Evolutionary conservation across 768 basidiomycete genomes (phyloP).

Genomic region (Calocybe cyanea): DNA sequence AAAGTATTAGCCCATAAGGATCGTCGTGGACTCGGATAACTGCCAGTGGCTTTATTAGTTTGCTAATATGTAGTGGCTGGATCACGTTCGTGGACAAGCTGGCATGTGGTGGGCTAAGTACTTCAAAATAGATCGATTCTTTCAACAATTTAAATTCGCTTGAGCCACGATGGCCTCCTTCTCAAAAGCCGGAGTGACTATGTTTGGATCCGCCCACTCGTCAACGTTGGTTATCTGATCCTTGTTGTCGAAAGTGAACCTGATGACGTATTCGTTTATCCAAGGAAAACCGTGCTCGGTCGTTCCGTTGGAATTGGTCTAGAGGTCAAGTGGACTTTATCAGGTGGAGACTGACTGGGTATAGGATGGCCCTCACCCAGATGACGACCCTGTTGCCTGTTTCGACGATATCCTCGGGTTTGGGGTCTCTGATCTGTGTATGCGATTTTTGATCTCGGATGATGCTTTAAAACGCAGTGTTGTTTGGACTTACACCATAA

Average conservation of each 20-base stretch:
- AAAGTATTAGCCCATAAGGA: too few relatives aligned
- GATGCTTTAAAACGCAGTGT: neutral
- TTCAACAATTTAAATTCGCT: neutral
- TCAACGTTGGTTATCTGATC: constrained; percentile 3
- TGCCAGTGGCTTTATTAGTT: too few relatives aligned
- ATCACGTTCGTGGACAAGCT: too few relatives aligned
- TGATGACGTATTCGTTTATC: constrained; percentile 6
- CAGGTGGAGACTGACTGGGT: neutral
- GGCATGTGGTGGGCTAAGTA: too few relatives aligned
- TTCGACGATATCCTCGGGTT: neutral
- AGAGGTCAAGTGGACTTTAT: neutral
- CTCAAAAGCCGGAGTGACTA: neutral
- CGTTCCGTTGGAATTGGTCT: constrained; percentile 7
- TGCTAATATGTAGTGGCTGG: too few relatives aligned
- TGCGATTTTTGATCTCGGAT: neutral
- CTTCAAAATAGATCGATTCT: neutral
- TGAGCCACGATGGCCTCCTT: constrained; percentile 2
- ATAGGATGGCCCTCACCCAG: constrained; percentile 1
- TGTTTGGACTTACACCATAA: constrained; percentile 6
- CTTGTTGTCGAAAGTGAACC: constrained; percentile 1
- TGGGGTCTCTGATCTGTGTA: neutral
- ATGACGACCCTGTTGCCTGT: neutral
- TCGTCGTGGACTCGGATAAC: too few relatives aligned
- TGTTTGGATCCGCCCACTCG: constrained; percentile 4
- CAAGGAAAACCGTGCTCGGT: constrained; percentile 6